Percentiles rank a stretch among this genome's conserved stretches.
These are phyloP conservation scores for Eucalyptus shirleyi DNA, from an alignment of 345 rosid species.

Conservation along the genomic window DNA sequence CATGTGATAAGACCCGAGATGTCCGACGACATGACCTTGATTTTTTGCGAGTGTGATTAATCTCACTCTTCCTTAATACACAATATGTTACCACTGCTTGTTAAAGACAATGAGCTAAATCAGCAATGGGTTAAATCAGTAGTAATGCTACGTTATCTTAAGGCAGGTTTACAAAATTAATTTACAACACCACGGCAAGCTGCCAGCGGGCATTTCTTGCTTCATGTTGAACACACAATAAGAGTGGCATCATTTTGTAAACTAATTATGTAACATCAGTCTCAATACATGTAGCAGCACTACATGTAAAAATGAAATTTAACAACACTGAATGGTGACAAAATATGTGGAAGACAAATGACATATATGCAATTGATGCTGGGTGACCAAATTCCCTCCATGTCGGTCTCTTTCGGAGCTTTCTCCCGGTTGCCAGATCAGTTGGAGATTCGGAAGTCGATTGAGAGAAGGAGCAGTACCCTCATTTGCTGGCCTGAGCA, in stretches of 20 bases:
- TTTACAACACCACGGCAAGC: neutral
- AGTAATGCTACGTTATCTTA: neutral
- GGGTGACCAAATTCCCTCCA: neutral
- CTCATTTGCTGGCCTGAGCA: slow-evolving; percentile 87
- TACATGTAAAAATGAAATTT: neutral
- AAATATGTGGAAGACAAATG: neutral
- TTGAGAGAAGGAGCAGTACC: neutral
- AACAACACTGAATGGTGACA: neutral
- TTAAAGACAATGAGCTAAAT: neutral
- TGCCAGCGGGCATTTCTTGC: neutral
- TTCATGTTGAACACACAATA: neutral
- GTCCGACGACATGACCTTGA: neutral
- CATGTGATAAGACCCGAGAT: neutral
- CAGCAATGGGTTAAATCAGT: neutral
- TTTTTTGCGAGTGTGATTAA: neutral
- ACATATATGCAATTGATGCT: neutral
- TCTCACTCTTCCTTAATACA: neutral
- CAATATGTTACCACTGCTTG: neutral
- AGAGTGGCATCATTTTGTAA: neutral
- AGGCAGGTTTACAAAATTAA: neutral
- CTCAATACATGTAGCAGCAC: neutral
- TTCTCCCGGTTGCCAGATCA: neutral
- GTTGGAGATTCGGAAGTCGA: neutral
- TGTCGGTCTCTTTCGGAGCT: neutral
- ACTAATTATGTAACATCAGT: neutral